Evolutionary conservation across 768 basidiomycete species (phyloP), one percentile per base, ranked within the genome.

Genomic region (Pulveroboletus sp.): DNA sequence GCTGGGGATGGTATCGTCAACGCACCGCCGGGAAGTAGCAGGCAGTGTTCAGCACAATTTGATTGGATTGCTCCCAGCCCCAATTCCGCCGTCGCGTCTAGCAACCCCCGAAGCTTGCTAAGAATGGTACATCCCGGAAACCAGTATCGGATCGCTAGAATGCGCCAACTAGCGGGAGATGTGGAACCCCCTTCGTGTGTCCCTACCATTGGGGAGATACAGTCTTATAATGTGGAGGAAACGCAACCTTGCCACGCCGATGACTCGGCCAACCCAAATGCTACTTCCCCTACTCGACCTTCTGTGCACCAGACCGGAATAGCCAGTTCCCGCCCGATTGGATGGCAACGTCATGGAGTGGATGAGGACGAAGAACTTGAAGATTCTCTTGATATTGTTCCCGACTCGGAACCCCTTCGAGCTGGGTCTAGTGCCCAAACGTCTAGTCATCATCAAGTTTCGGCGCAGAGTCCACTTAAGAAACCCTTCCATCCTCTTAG

Each of bases 341-440:
- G 20, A 16, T 26, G 41, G 12, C 57, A 36, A 29, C 34, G 8
- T 36, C 46, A 2, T 14, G 20, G 16, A 41, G 47, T 23, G 22
- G 32, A 40, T 4, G 49, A 40, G 10, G 51, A 56, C 14, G 52
- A 54, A 16, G 59, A 56, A 22, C 45, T 32, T 35, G 73, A 72
- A 34, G 74, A 73, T 54, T 44, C 55, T 5, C 70, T 75, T 56
- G 80, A 80, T 27, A 47, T 83, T 43, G 71, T 87, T 14, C 82
- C 84, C 3, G 85, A 86, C 59, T 86, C 84, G 3, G 84, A 85
- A 53, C 77, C 80, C 40, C 62, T 68, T 17, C 70, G 69, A 24
- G 72, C 68, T 19, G 68, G 62, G 39, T 50, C 51, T 9, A 43
- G 53, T n/a, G 13, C 38, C 20, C 34, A 55, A 41, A 48, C 55